These are phyloP conservation scores for Cutaneotrichosporon sp. DNA, from an alignment of 1,284 basidiomycete species.

Conservation along the genomic window DNA sequence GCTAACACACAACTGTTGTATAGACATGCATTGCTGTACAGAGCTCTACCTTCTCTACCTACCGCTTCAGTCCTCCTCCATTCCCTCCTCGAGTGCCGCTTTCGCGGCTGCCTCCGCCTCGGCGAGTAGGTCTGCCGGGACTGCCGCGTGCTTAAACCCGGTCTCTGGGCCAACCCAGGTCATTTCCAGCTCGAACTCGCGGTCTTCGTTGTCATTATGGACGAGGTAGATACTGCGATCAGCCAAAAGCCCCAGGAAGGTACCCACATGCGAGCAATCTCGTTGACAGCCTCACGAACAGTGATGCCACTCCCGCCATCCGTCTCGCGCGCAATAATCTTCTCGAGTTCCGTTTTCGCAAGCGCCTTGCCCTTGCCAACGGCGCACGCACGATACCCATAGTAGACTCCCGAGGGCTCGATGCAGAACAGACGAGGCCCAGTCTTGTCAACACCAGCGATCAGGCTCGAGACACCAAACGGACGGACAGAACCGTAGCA, in stretches of 20 bases:
- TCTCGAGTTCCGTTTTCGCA: slow-evolving; percentile 98
- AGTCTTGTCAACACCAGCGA: slow-evolving; percentile 84
- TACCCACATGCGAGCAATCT: slow-evolving; percentile 90
- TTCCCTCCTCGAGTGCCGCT: slow-evolving; percentile 76
- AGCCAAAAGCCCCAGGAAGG: background rate
- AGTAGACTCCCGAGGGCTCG: slow-evolving; percentile 92
- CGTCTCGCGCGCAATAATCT: slow-evolving; percentile 59
- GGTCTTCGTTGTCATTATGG: slow-evolving; percentile 80
- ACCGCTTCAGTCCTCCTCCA: slow-evolving; percentile 63
- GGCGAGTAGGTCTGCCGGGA: slow-evolving; percentile 77
- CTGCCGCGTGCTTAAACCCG: slow-evolving; percentile 71
- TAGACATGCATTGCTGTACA: slow-evolving; percentile 27
- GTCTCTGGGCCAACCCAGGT: slow-evolving; percentile 93
- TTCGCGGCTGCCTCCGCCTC: slow-evolving; percentile 89
- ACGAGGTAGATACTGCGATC: slow-evolving; percentile 83
- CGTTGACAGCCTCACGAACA: slow-evolving; percentile 78
- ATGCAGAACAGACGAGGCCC: slow-evolving; percentile 87
- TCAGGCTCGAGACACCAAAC: slow-evolving; percentile 89
- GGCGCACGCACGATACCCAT: slow-evolving; percentile 89
- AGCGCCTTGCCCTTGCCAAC: slow-evolving; percentile 95
- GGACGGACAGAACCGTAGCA: slow-evolving; percentile 97
- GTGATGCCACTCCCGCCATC: slow-evolving; percentile 50
- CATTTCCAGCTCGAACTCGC: slow-evolving; percentile 98
- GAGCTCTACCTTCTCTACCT: slow-evolving; percentile 61
- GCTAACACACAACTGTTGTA: slow-evolving; percentile 19